Base-by-base conservation (phyloP, 1,139 yeast genomes). In the Hansenula sp. region DNA sequence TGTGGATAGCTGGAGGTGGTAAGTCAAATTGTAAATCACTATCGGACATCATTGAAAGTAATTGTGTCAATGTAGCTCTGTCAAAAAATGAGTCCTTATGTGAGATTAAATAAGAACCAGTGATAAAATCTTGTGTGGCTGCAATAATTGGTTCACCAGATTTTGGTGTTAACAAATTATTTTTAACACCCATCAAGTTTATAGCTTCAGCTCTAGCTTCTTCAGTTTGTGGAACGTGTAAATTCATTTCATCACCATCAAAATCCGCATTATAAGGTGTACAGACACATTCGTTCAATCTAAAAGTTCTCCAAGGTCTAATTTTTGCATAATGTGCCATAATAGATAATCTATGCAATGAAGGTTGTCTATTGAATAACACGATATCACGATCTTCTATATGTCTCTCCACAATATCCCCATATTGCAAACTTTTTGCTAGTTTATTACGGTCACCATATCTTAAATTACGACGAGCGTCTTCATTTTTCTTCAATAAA, bases 141-240 rank as follows among this genome's bases (percentile, higher is more conserved):
- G 98, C 98, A 73, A 94, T 92, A 57, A 94, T 94, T 0, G 99
- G 99, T 57, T 94, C 98, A 55, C 99, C 99, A 26, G 96, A 87
- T 60, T 90, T 88, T 10, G 99, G 99, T 1, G 98, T 92, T 51
- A 92, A 74, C 48, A 94, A 71, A 60, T 94, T 94, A 58, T 90
- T 85, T 57, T 94, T 94, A 34, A 94, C 98, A 39, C 98, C 98
- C 99, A 94, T 94, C 55, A 94, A 73, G 56, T 87, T 87, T 62
- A 92, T 88, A 16, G 98, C 98, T 65, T 94, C 98, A 0, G 98
- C 95, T 52, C 98, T 73, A 1, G 98, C 98, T 64, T 94, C 99
- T 64, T 94, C 98, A 0, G 98, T 92, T 66, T 94, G 99, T 2
- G 98, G 98, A 34, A 94, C 98, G 60, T 94, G 99, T 60, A 94